These are phyloP conservation scores for Diospyros kaki DNA, from an alignment of 148 eudicot genomes.

Conservation along the genomic window DNA sequence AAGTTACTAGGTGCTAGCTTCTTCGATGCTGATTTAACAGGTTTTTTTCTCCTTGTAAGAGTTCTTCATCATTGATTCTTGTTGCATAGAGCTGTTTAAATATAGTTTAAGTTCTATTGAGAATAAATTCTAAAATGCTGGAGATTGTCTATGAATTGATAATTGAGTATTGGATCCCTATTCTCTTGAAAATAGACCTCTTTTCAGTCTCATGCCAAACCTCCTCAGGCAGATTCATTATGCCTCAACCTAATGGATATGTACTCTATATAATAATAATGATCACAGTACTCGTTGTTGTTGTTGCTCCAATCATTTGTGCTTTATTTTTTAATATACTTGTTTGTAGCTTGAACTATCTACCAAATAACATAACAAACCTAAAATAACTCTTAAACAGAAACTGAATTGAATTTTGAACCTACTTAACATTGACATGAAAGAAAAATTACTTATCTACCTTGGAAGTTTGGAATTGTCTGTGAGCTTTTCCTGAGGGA, in stretches of 20 bases:
- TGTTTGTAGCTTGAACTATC: too few species aligned
- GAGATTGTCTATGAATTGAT: not conserved
- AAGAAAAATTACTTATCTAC: too few species aligned
- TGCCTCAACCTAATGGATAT: not conserved
- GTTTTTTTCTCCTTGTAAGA: slow-evolving; percentile 21
- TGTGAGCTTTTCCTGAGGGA: too few species aligned
- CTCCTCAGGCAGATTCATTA: not conserved
- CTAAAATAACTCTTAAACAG: too few species aligned
- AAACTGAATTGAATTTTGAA: too few species aligned
- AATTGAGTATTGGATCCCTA: not conserved
- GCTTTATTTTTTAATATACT: too few species aligned
- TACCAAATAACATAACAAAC: too few species aligned
- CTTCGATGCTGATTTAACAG: slow-evolving; percentile 98
- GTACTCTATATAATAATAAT: not conserved
- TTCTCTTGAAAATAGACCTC: not conserved
- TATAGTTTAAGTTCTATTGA: not conserved
- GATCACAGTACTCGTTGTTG: too few species aligned
- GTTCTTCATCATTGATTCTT: not conserved
- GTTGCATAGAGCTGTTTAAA: not conserved
- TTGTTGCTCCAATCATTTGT: too few species aligned
- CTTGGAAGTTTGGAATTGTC: too few species aligned
- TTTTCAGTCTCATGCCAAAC: not conserved
- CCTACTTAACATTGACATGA: too few species aligned
- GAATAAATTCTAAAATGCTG: not conserved
- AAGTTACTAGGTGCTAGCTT: slow-evolving; percentile 93